phyloP scores from a whole-genome alignment of 2,329 filamentous ascomycete species.

The Ilyonectria sp. region DNA sequence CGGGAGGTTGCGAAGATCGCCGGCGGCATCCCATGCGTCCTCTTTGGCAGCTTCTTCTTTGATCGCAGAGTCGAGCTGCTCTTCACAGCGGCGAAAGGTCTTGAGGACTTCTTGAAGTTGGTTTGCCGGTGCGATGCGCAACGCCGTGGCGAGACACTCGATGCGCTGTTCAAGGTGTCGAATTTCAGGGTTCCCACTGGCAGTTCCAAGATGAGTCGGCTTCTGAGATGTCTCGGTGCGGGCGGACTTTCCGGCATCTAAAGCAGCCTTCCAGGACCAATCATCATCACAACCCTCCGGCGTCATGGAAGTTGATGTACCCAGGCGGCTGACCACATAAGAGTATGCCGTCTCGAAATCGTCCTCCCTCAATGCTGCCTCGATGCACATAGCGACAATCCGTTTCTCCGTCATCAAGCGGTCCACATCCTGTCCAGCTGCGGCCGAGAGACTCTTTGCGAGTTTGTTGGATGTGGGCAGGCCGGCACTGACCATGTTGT shows the following conservation, averaged over 20 bases:
- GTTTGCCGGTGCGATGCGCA: constrained; percentile 79
- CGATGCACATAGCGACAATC: constrained; percentile 85
- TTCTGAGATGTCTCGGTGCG: constrained; percentile 67
- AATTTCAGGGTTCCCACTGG: constrained; percentile 73
- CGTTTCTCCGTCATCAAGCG: constrained; percentile 70
- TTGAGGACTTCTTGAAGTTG: constrained; percentile 83
- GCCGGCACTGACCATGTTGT: constrained; percentile 75
- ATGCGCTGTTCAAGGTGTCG: constrained; percentile 85
- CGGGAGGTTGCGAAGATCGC: constrained; percentile 71
- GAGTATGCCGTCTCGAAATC: constrained; percentile 91
- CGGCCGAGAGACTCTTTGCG: constrained; percentile 19
- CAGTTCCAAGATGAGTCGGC: constrained; percentile 73
- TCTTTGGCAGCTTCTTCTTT: constrained; percentile 78
- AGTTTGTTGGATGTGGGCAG: constrained; percentile 50
- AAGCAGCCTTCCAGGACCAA: constrained; percentile 84
- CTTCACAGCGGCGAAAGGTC: constrained; percentile 83
- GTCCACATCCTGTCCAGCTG: constrained; percentile 48
- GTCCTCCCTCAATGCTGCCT: constrained; percentile 81
- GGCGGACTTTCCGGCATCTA: constrained; percentile 83
- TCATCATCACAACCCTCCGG: constrained; percentile 63
- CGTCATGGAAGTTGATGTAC: constrained; percentile 43
- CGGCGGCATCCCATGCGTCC: constrained; percentile 78
- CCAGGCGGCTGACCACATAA: constrained; percentile 81
- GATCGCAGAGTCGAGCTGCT: constrained; percentile 79
- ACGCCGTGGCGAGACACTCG: constrained; percentile 82